Conservation (phyloP, 805 yeast genomes). For the Lachancea meyersii region DNA sequence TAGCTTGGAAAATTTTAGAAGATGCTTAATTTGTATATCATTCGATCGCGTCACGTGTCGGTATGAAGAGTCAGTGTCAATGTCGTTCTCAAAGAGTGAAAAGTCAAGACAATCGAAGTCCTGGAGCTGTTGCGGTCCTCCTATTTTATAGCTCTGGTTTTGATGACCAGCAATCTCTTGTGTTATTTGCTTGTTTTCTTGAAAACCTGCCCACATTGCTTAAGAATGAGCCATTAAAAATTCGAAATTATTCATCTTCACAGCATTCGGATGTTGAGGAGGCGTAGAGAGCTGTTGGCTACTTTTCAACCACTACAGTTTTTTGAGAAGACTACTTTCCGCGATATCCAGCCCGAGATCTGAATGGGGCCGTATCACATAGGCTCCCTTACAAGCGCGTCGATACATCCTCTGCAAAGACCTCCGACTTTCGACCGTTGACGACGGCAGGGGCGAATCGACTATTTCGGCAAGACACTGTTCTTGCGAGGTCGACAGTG, state of each 20-base stretch:
- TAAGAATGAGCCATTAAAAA: too few species aligned
- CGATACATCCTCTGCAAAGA: constrained; percentile 15
- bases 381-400: constrained; percentile 18
- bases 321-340: constrained; percentile 5
- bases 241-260: background rate
- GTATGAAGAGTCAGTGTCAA: too few species aligned
- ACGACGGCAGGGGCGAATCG: constrained; percentile 3
- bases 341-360: constrained; percentile 4
- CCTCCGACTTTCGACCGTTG: constrained; percentile 6
- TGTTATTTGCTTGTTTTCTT: background rate
- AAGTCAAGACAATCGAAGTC: too few species aligned
- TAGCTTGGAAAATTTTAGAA: too few species aligned
- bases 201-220: background rate
- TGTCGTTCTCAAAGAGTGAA: too few species aligned
- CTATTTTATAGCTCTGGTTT: background rate
- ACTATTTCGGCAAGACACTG: constrained; percentile 13
- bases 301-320: background rate
- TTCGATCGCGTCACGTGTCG: too few species aligned
- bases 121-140: too few species aligned
- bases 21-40: too few species aligned
- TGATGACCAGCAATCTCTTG: background rate
- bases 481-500: constrained; percentile 11
- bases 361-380: constrained; percentile 10
- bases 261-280: background rate
- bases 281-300: background rate